A percentile compares a stretch with the other conserved stretches of the same genome.
phyloP scores from a whole-genome alignment of 163 green algal species.

The Coccomyxa subellipsoidea region DNA sequence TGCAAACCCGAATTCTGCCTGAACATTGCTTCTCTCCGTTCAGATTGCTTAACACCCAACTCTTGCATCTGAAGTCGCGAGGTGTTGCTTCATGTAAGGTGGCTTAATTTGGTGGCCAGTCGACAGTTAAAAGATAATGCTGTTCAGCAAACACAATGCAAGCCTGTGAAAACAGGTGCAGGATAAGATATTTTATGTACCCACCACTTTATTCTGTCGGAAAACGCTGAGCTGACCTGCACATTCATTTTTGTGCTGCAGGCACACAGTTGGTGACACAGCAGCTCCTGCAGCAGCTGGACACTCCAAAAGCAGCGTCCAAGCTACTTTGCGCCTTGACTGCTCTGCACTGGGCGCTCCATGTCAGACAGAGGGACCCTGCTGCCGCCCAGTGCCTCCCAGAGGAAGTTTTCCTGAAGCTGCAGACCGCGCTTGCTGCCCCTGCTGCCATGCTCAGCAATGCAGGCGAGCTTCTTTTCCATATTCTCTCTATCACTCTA shows the following conservation, averaged over 20 bases:
- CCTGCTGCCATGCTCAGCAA: not conserved
- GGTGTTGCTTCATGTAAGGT: too few relatives aligned
- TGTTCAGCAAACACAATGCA: too few relatives aligned
- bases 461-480: not conserved
- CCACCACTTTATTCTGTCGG: too few relatives aligned
- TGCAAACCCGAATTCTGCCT: too few relatives aligned
- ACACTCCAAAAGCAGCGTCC: not conserved
- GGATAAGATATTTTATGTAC: too few relatives aligned
- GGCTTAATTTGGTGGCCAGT: too few relatives aligned
- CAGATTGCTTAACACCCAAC: too few relatives aligned
- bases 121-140: too few relatives aligned
- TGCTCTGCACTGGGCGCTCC: not conserved
- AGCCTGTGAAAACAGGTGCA: too few relatives aligned
- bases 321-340: constrained; percentile 8
- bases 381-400: not conserved
- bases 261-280: not conserved
- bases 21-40: too few relatives aligned
- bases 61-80: too few relatives aligned
- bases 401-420: not conserved
- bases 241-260: not conserved
- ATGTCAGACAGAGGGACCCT: not conserved
- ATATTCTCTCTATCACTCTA: not conserved
- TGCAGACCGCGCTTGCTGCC: not conserved
- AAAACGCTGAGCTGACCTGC: not conserved
- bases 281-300: constrained; percentile 38